Evolutionary conservation across 139 green algal species (phyloP).

Genomic region (Chlorella sp.): DNA sequence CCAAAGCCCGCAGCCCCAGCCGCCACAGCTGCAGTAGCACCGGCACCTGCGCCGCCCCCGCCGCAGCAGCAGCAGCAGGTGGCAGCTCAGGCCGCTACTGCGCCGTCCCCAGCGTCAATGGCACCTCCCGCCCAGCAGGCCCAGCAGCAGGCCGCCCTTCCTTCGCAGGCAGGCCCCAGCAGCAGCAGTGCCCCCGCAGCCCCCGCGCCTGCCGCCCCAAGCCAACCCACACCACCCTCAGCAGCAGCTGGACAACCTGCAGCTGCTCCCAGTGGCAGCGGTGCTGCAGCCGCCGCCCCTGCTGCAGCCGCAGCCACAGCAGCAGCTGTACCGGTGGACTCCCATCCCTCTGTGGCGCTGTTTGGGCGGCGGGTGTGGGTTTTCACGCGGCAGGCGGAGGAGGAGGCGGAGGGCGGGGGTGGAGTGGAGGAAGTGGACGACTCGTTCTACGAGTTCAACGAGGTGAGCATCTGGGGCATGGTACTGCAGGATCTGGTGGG

Average conservation of each 20-base stretch:
- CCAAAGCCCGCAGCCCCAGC: not conserved
- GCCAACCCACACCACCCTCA: not conserved
- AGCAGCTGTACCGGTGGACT: not conserved
- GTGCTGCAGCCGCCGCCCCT: not conserved
- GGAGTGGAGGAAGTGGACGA: constrained; percentile 8
- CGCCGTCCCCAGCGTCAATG: not conserved
- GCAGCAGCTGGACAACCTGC: not conserved
- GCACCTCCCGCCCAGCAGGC: not conserved
- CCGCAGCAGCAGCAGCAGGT: not conserved
- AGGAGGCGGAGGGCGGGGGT: constrained; percentile 22
- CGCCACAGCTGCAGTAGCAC: not conserved
- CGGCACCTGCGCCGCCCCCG: not conserved
- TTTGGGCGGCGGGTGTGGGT: constrained; percentile 41
- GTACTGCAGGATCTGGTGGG: not conserved
- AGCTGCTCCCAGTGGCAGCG: not conserved
- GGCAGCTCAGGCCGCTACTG: not conserved
- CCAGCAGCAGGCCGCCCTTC: not conserved
- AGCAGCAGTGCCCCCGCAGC: not conserved
- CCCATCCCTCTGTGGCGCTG: constrained; percentile 19
- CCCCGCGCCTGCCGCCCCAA: not conserved
- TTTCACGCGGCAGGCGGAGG: constrained; percentile 48
- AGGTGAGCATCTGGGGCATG: not conserved
- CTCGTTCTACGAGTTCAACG: constrained; percentile 24
- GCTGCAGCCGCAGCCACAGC: not conserved
- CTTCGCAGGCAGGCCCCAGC: not conserved